These are phyloP conservation scores for Juncus inflexus DNA, from an alignment of 176 grass and related monocot species.

Conservation along the genomic window DNA sequence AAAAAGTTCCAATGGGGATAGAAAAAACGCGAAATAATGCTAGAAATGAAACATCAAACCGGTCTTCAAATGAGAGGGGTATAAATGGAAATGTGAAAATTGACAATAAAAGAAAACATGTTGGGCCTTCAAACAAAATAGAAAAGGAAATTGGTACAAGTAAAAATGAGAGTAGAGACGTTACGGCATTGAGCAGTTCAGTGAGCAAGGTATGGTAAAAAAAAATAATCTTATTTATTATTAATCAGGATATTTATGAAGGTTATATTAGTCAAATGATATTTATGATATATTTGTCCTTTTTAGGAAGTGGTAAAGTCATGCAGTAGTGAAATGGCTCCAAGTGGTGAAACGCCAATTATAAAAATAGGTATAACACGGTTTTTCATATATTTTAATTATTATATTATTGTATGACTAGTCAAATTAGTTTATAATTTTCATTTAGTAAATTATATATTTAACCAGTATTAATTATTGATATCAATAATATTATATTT, in stretches of 20 bases:
- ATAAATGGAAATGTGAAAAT: not conserved
- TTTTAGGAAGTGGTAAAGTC: not conserved
- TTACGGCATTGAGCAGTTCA: not conserved
- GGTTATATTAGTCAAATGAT: no score
- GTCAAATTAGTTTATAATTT: no score
- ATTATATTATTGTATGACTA: not conserved
- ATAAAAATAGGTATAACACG: no score
- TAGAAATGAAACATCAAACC: not conserved
- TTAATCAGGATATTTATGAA: no score
- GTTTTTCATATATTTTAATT: not conserved
- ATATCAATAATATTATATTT: no score
- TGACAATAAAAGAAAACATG: constrained; percentile 9
- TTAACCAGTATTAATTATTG: no score
- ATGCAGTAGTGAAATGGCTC: not conserved
- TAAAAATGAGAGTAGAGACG: not conserved
- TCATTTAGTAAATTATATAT: no score
- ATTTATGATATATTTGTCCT: not conserved
- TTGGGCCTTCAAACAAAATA: not conserved
- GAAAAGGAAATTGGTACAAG: not conserved
- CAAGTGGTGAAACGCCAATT: no score
- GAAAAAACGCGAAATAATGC: not conserved
- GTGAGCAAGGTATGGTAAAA: constrained; percentile 14
- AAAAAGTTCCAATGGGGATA: constrained; percentile 4
- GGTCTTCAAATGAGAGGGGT: not conserved
- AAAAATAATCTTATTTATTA: no score